Conservation (phyloP, 305 asterid genomes). For the Fraxinus dipetala region DNA sequence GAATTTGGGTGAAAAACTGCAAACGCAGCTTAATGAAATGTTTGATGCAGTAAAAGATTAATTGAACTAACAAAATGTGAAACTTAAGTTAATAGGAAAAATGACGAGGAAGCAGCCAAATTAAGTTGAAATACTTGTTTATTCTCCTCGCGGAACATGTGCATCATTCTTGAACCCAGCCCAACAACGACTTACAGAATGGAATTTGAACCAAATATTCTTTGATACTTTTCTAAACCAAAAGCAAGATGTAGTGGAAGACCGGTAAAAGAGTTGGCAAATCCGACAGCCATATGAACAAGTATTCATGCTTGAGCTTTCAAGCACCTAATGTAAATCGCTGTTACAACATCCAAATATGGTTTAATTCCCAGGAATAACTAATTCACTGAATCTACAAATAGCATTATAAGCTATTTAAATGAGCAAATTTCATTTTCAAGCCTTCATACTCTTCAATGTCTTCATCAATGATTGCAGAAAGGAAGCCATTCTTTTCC, state of each 20-base stretch:
- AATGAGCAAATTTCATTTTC: background rate
- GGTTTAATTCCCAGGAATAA: background rate
- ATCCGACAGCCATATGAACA: background rate
- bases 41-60: background rate
- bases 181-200: background rate
- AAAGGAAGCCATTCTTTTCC: background rate
- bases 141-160: slow-evolving; percentile 25
- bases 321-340: background rate
- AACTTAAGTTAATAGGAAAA: background rate
- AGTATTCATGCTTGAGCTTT: background rate
- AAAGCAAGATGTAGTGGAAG: background rate
- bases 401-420: background rate
- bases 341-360: background rate
- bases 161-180: background rate
- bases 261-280: background rate
- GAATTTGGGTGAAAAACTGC: no score
- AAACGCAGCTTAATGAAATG: background rate
- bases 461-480: background rate
- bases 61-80: background rate
- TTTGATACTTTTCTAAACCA: background rate
- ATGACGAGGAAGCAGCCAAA: slow-evolving; percentile 4
- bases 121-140: slow-evolving; percentile 7
- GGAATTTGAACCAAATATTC: background rate
- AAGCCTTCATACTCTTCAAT: background rate
- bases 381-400: background rate